Conservation (phyloP, 1,139 yeast species). For the Diutina scorzettiae region DNA sequence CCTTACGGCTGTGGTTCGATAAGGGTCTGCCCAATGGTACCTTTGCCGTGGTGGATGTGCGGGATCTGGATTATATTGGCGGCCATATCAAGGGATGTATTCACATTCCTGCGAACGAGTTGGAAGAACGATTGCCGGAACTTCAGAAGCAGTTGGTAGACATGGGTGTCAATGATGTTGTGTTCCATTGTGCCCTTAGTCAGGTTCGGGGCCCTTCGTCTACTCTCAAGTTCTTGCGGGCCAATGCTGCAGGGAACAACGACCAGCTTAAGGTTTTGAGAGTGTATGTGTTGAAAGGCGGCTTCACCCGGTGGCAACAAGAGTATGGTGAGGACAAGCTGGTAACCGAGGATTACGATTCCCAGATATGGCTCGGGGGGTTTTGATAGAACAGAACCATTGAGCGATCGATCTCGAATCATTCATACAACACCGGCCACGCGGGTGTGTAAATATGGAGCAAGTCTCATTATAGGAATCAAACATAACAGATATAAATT, state of each 20-base stretch:
- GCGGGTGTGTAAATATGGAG: too few species aligned
- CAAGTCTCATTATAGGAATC: too few species aligned
- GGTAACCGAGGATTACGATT: constrained; percentile 58
- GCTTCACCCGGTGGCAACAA: constrained; percentile 77
- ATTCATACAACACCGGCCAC: not conserved
- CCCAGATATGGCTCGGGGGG: constrained; percentile 38
- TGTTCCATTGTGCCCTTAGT: constrained; percentile 83
- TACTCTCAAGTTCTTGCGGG: constrained; percentile 54
- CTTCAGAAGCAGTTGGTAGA: constrained; percentile 23
- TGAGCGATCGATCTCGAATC: not conserved
- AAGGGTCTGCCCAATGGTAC: constrained; percentile 25
- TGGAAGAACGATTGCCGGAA: constrained; percentile 30
- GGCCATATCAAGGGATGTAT: constrained; percentile 61
- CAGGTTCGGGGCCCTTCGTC: constrained; percentile 88
- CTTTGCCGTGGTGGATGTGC: constrained; percentile 73
- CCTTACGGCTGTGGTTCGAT: constrained; percentile 34
- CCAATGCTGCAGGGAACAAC: constrained; percentile 17
- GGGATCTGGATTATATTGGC: constrained; percentile 60
- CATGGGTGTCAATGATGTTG: constrained; percentile 37
- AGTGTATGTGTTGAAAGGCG: constrained; percentile 71
- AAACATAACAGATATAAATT: too few species aligned
- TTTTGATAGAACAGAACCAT: not conserved
- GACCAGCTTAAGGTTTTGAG: constrained; percentile 29
- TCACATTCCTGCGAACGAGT: constrained; percentile 48
- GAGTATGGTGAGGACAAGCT: constrained; percentile 52